These are phyloP conservation scores for Camellia granthamiana DNA, from an alignment of 148 eudicot species.

Conservation along the genomic window DNA sequence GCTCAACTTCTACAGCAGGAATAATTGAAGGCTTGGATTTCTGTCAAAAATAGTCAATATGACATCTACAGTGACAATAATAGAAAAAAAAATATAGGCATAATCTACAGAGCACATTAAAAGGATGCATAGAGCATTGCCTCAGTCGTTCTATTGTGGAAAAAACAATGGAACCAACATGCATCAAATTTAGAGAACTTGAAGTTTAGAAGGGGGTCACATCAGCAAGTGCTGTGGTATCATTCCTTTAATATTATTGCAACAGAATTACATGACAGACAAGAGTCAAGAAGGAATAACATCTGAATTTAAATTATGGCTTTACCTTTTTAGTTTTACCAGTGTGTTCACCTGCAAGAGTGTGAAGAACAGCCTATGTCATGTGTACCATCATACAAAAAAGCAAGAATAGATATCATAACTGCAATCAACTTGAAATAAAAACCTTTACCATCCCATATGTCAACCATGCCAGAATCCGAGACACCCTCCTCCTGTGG, in stretches of 20 bases:
- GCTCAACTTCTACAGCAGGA: constrained; percentile 93
- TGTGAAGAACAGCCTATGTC: not conserved
- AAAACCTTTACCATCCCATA: constrained; percentile 63
- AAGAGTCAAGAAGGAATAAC: not conserved
- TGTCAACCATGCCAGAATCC: constrained; percentile 50
- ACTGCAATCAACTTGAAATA: constrained; percentile 2
- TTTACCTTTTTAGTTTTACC: constrained; percentile 59
- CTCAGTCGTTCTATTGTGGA: not conserved
- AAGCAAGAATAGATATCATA: not conserved
- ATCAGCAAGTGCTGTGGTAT: not conserved
- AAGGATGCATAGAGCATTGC: not conserved
- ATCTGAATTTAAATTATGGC: not conserved
- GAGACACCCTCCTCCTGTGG: constrained; percentile 46
- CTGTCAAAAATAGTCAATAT: constrained; percentile 28
- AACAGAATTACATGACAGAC: not conserved
- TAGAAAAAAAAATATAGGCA: not conserved
- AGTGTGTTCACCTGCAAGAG: constrained; percentile 37
- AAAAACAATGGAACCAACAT: not conserved
- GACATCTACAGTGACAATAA: not conserved
- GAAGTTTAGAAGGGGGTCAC: not conserved
- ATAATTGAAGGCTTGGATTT: constrained; percentile 50
- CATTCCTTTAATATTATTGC: not conserved
- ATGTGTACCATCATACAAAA: not conserved
- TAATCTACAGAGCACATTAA: not conserved
- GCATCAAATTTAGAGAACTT: not conserved